A percentile compares a stretch with the other conserved stretches of the same genome.
Conservation (phyloP, 2,329 filamentous ascomycete genomes). For the Calonectria honghensis region DNA sequence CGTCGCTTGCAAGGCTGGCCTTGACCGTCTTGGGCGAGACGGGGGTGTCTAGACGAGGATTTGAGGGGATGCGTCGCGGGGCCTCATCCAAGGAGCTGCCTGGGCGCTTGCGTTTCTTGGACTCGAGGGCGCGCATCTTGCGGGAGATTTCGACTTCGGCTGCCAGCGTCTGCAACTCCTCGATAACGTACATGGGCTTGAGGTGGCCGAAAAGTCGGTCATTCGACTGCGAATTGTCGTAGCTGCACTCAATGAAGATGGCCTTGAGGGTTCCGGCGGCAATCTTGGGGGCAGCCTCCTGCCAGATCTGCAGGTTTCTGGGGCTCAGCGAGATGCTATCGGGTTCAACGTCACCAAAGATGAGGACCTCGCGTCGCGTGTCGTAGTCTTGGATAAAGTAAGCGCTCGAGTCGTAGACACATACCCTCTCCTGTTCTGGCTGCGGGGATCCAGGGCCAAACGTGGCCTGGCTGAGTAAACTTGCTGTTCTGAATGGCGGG, state of each 20-base stretch:
- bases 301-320: conserved; percentile 89
- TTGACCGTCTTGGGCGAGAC: conserved; percentile 71
- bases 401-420: conserved; percentile 90
- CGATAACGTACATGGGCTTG: conserved; percentile 86
- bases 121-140: conserved; percentile 59
- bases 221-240: conserved; percentile 86
- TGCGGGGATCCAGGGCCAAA: conserved; percentile 54
- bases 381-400: conserved; percentile 90
- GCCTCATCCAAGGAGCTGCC: conserved; percentile 53
- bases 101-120: conserved; percentile 80
- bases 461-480: conserved; percentile 58
- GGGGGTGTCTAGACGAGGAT: conserved; percentile 63
- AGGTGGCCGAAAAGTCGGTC: conserved; percentile 91
- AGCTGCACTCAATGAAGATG: conserved; percentile 97
- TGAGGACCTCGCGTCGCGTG: conserved; percentile 85
- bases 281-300: conserved; percentile 90
- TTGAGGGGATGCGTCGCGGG: conserved; percentile 49
- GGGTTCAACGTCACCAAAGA: conserved; percentile 97
- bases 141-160: conserved; percentile 78
- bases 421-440: conserved; percentile 69
- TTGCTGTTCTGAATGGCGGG: conserved; percentile 50
- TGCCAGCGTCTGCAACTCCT: conserved; percentile 85
- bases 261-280: conserved; percentile 81
- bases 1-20: conserved; percentile 47
- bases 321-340: conserved; percentile 89